These are phyloP conservation scores for Wickerhamiella azymoides DNA, from an alignment of 805 yeast species.

Conservation along the genomic window DNA sequence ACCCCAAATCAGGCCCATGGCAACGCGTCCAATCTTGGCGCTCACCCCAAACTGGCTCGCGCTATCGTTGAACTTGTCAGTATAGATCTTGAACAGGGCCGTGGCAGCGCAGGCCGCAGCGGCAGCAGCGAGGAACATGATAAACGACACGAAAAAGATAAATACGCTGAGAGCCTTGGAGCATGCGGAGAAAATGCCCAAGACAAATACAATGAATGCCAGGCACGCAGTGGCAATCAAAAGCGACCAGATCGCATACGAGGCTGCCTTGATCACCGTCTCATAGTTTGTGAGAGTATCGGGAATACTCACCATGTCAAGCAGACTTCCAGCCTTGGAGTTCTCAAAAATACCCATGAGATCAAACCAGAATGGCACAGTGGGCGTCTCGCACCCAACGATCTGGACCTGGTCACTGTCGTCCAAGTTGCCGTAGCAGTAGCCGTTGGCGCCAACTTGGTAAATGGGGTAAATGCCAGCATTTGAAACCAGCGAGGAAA, in stretches of 20 bases:
- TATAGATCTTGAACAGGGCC: slow-evolving; percentile 39
- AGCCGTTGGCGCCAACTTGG: slow-evolving; percentile 50
- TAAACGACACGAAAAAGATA: slow-evolving; percentile 29
- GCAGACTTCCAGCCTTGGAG: slow-evolving; percentile 15
- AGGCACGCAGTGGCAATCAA: slow-evolving; percentile 36
- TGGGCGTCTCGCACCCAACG: slow-evolving; percentile 41
- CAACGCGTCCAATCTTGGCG: slow-evolving; percentile 36
- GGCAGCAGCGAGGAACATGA: slow-evolving; percentile 21
- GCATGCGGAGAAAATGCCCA: slow-evolving; percentile 34
- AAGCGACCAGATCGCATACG: slow-evolving; percentile 47
- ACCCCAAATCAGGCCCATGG: slow-evolving; percentile 56
- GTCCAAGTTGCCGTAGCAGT: slow-evolving; percentile 35
- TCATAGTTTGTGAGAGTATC: slow-evolving; percentile 35
- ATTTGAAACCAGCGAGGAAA: slow-evolving; percentile 9
- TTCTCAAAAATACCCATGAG: slow-evolving; percentile 29
- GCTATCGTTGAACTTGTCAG: slow-evolving; percentile 38
- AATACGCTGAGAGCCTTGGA: slow-evolving; percentile 34
- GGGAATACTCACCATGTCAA: slow-evolving; percentile 36
- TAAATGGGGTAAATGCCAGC: slow-evolving; percentile 35
- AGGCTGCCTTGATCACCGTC: slow-evolving; percentile 32
- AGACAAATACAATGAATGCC: slow-evolving; percentile 27
- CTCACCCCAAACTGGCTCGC: slow-evolving; percentile 38
- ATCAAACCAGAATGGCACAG: slow-evolving; percentile 43
- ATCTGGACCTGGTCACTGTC: slow-evolving; percentile 23
- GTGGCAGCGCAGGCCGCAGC: slow-evolving; percentile 39